Percentiles rank a stretch among this genome's conserved stretches.
phyloP scores from a whole-genome alignment of 2,329 filamentous ascomycete genomes.

The Pezicula radicicola region DNA sequence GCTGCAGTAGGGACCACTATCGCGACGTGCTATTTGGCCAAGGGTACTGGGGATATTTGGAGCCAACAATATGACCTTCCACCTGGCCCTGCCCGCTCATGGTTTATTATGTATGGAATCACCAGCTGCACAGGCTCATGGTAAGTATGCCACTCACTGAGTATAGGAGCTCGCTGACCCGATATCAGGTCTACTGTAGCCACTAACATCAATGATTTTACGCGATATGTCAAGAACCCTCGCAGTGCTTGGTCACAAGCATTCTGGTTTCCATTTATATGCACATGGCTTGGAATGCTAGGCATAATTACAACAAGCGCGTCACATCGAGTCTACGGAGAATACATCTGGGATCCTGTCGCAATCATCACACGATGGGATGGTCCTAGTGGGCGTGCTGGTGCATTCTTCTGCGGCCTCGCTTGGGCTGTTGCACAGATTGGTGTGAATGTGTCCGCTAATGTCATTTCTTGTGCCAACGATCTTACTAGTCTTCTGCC shows the following conservation, averaged over 20 bases:
- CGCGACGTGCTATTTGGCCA: slow-evolving; percentile 19
- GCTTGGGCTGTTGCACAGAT: slow-evolving; percentile 25
- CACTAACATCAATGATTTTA: slow-evolving; percentile 27
- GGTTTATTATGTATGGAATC: slow-evolving; percentile 21
- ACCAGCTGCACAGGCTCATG: slow-evolving; percentile 22
- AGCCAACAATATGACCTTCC: slow-evolving; percentile 17
- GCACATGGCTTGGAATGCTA: slow-evolving; percentile 22
- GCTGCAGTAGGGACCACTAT: slow-evolving; percentile 19
- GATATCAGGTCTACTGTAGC: slow-evolving; percentile 10
- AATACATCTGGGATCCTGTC: slow-evolving; percentile 29
- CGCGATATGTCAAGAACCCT: slow-evolving; percentile 22
- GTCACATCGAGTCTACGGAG: slow-evolving; percentile 27
- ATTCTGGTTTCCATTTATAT: slow-evolving; percentile 22
- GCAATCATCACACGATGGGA: slow-evolving; percentile 18
- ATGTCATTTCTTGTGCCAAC: slow-evolving; percentile 31
- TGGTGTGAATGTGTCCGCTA: slow-evolving; percentile 38
- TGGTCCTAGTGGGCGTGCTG: slow-evolving; percentile 22
- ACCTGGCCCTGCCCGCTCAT: slow-evolving; percentile 14
- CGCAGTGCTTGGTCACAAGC: slow-evolving; percentile 22
- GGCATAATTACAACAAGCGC: slow-evolving; percentile 27
- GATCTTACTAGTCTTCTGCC: slow-evolving; percentile 45
- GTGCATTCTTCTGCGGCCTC: slow-evolving; percentile 29
- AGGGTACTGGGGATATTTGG: slow-evolving; percentile 21
- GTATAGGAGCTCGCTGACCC: background rate
- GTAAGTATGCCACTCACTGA: slow-evolving; percentile 1